Base-by-base conservation (phyloP, 2,329 filamentous ascomycete species). In the Bisporella sp. region DNA sequence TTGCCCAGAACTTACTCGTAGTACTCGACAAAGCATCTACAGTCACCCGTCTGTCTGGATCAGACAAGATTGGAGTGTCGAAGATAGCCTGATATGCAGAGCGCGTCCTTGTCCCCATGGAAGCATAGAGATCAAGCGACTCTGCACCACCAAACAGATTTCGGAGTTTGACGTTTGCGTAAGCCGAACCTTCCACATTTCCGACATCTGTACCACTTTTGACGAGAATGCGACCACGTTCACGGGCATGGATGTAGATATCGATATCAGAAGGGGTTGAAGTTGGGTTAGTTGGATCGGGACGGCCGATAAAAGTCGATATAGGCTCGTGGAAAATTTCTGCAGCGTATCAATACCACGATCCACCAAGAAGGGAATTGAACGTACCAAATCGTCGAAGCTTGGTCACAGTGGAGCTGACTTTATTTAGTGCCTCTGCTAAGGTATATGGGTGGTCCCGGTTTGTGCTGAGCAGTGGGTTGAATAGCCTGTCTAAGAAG, bases 121-220 rank as follows among this genome's bases (percentile, higher is more conserved):
- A 91, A 45, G 89, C 91, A 62, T 96, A 92, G 53, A 95, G 73
- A 47, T 88, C 89, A 55, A 99, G 72, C 50, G 86, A 87, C 72
- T 99, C 93, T 29, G 91, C 93, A 39, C 93, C 93, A 47, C 93
- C 93, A 66, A 99, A 89, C 53, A 99, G 78, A 69, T 99, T 99
- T 59, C 93, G 84, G 74, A 90, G 84, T 47, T 92, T 77, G 42
- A 90, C 77, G 59, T 93, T 92, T 58, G 88, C 85, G 65, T 95
- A 97, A 4, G 91, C 92, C 6, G 91, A 95, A 35, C 92, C 93
- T 69, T 99, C 93, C 28, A 89, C 84, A 64, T 95, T 95, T 55
- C 93, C 93, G 43, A 96, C 78, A 65, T 97, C 92, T 6, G 93
- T 97, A 53, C 93, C 93, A 0, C 91, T 96, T 73, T 95, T 95